A percentile compares a stretch with the other conserved stretches of the same genome.
Evolutionary conservation across 192 early-diverging fungal species (phyloP).

Genomic region (Pilaira anomala): DNA sequence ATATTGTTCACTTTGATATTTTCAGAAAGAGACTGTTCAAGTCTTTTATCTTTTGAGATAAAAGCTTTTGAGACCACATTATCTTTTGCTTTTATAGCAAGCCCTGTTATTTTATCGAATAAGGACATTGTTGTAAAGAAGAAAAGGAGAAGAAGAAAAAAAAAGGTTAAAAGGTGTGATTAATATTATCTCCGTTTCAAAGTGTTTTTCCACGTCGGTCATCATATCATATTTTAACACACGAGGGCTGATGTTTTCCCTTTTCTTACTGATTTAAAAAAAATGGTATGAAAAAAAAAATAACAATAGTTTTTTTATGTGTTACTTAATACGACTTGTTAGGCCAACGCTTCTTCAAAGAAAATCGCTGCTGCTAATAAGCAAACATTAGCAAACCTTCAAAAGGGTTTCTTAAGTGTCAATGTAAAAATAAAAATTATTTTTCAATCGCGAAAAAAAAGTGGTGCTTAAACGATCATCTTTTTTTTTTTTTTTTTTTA

Average conservation of each 20-base stretch:
- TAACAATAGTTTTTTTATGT: no score
- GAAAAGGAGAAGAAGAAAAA: background rate
- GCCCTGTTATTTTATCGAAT: slow-evolving; percentile 31
- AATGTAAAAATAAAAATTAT: slow-evolving; percentile 35
- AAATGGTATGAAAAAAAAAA: background rate
- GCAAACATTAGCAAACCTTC: slow-evolving; percentile 51
- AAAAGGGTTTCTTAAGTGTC: slow-evolving; percentile 47
- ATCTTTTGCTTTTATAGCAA: slow-evolving; percentile 32
- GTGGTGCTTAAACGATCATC: background rate
- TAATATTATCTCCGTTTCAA: background rate
- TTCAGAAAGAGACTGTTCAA: slow-evolving; percentile 26
- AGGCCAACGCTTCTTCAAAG: slow-evolving; percentile 67
- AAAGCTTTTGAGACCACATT: slow-evolving; percentile 17
- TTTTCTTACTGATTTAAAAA: background rate
- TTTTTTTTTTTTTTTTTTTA: slow-evolving; percentile 16
- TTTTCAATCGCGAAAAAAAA: background rate
- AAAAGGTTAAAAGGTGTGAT: background rate
- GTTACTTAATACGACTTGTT: no score
- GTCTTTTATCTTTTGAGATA: slow-evolving; percentile 28
- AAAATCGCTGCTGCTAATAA: slow-evolving; percentile 57
- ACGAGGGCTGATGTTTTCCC: slow-evolving; percentile 7
- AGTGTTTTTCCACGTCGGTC: no score
- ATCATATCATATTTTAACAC: no score
- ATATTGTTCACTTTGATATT: slow-evolving; percentile 14
- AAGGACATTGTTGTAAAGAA: slow-evolving; percentile 27